phyloP scores from a whole-genome alignment of 805 yeast species.

The Saccharomyces eubayanus region DNA sequence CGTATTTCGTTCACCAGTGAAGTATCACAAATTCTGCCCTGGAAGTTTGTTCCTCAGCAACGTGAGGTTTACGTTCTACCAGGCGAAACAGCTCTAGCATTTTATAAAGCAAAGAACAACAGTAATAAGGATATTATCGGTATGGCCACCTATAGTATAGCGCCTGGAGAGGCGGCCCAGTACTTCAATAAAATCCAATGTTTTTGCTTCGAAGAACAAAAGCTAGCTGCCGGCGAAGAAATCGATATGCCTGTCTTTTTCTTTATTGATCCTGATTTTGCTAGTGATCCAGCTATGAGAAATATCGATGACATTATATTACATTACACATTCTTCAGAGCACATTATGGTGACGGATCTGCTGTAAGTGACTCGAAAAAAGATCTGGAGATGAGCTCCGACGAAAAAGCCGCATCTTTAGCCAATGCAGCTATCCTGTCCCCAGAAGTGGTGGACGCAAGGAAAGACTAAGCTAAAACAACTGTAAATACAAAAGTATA shows the following conservation, averaged over 20 bases:
- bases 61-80: constrained; percentile 87
- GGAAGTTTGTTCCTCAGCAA: constrained; percentile 93
- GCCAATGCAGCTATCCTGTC: constrained; percentile 12
- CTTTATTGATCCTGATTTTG: constrained; percentile 93
- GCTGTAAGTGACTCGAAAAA: constrained; percentile 25
- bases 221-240: constrained; percentile 89
- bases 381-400: not conserved
- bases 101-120: constrained; percentile 82
- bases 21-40: constrained; percentile 81
- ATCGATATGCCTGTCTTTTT: constrained; percentile 98
- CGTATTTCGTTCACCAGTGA: constrained; percentile 85
- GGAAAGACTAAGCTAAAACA: not conserved
- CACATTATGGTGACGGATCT: constrained; percentile 37
- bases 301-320: constrained; percentile 82
- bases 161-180: constrained; percentile 94
- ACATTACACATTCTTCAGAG: constrained; percentile 84
- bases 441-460: constrained; percentile 6
- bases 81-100: constrained; percentile 95
- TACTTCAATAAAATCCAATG: constrained; percentile 96
- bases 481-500: not conserved
- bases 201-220: constrained; percentile 96
- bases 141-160: constrained; percentile 95
- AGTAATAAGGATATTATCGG: constrained; percentile 89
- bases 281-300: constrained; percentile 86
- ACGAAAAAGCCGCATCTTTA: not conserved